Evolutionary conservation across 331 rosid species (phyloP).

Genomic region (Stylosanthes scabra): DNA sequence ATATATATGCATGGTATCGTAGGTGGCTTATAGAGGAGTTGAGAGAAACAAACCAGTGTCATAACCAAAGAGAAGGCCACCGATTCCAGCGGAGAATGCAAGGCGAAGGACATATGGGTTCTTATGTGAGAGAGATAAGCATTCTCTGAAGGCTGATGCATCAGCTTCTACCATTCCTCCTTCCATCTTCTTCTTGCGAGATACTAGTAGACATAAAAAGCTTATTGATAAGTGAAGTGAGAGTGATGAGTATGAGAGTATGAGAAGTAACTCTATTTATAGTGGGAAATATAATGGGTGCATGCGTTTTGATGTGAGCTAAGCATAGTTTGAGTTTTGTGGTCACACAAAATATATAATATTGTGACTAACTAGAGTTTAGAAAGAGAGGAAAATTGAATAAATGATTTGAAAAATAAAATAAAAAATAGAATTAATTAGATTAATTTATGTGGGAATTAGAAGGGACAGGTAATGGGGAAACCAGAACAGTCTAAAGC

Average conservation of each 20-base stretch:
- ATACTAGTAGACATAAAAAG: not conserved
- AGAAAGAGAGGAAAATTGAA: not conserved
- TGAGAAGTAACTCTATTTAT: not conserved
- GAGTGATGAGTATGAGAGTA: not conserved
- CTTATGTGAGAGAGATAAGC: slow-evolving; percentile 47
- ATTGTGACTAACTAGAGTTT: not conserved
- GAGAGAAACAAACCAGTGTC: slow-evolving; percentile 40
- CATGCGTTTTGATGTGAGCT: not conserved
- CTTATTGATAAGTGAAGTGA: not conserved
- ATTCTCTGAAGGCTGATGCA: slow-evolving; percentile 46
- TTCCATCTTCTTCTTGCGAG: slow-evolving; percentile 37
- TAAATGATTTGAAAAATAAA: not conserved
- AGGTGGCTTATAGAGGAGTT: no score
- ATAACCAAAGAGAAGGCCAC: slow-evolving; percentile 52
- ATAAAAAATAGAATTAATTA: not conserved
- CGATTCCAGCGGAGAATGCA: slow-evolving; percentile 54
- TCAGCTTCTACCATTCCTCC: slow-evolving; percentile 41
- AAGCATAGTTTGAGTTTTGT: not conserved
- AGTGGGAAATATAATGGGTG: not conserved
- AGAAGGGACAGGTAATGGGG: not conserved
- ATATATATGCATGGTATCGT: no score
- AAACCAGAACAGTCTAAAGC: not conserved
- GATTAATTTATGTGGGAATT: slow-evolving; percentile 1
- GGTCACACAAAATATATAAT: not conserved
- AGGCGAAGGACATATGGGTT: slow-evolving; percentile 53